Evolutionary conservation across 1,139 yeast species (phyloP), one percentile per base, ranked within the genome.

Genomic region (Geotrichum aggregatum): DNA sequence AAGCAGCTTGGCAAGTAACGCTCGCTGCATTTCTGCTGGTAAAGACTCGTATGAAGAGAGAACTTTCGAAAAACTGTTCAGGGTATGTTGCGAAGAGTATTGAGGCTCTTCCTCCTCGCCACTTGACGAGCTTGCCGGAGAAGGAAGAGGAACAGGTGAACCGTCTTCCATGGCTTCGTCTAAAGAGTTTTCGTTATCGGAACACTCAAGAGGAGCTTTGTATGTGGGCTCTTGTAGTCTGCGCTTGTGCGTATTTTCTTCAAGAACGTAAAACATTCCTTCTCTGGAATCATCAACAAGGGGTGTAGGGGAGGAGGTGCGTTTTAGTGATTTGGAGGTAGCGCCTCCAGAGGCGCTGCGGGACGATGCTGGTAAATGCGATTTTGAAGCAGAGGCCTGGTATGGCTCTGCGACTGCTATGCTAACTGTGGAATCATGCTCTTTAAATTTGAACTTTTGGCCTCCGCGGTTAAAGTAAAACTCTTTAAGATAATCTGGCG

Each of bases 101-200:
- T 43, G 47, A 10, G 34, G 18, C 11, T 38, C 49, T 8, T 46
- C 44, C 14, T 38, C 49, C 11, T 46, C 49, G 7, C 49, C 44
- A 14, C 38, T 39, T 6, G 49, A 28, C 1, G 49, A 46, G 44
- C 39, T 46, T 19, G 49, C 49, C 4, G 49, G 49, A 2, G 49
- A 46, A 10, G 49, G 49, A 10, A 46, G 49, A 14, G 49, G 49
- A 7, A 46, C 43, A 1, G 49, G 49, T 2, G 49, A 46, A n/a
- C 49, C 44, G 19, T 46, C 49, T 11, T 46, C 49, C 11, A 22
- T 16, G n/a, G 43, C 21, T 6, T 28, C 43, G 4, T 38, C 43
- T 24, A 36, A 19, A 30, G 28, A 16, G 30, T 13, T 31, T 46
- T 46, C 49, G 26, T 31, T 41, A 34, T 46, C 49, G 7, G 44